Base-by-base conservation (phyloP, 1,284 basidiomycete species). In the Pisolithus thermaeus region DNA sequence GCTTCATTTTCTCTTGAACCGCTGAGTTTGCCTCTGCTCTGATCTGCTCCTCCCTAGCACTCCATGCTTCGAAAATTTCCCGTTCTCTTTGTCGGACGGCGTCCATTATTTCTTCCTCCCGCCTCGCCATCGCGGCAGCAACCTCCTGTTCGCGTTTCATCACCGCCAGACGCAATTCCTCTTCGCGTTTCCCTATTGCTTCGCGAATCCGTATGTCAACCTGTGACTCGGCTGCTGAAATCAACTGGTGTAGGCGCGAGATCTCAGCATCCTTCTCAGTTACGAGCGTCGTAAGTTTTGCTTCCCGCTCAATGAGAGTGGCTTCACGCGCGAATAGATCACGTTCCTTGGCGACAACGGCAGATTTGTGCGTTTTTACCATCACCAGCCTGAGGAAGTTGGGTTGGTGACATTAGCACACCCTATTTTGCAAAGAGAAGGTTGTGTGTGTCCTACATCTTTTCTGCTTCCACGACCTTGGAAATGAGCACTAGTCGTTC, bases 401-500 rank as follows among this genome's bases (percentile, higher is more conserved):
- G 35, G 52, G 52, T 47, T 9, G 25, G 18, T 39, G 28, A n/a
- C 14, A 32, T 30, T 54, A 4, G 53, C 23, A 18, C 47, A 22
- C 23, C 14, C 30, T 30, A 45, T 55, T 7, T 20, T 2, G 14
- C 43, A 46, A 45, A 11, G 32, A 5, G 45, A 35, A 5, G 45
- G 16, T 5, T 11, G 5, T 35, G 32, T n/a, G n/a, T 27, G n/a
- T 71, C 80, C 36, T 52, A 90, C 90, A 89, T 80, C 60, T 87
- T 90, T 57, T 88, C 82, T 1, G 87, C 82, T 58, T 92, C 86
- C n/a, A 79, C 68, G 3, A 89, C 79, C 57, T 87, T 88, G 60
- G 76, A 75, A 1, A 83, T 83, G n/a, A 88, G 74, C 40, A 86
- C 80, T 16, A 92, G 67, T 2, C 87, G 80, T 59, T 90, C 88